Base-by-base conservation (phyloP, 306 rosid species). In the Cyclanthera cordifolia region DNA sequence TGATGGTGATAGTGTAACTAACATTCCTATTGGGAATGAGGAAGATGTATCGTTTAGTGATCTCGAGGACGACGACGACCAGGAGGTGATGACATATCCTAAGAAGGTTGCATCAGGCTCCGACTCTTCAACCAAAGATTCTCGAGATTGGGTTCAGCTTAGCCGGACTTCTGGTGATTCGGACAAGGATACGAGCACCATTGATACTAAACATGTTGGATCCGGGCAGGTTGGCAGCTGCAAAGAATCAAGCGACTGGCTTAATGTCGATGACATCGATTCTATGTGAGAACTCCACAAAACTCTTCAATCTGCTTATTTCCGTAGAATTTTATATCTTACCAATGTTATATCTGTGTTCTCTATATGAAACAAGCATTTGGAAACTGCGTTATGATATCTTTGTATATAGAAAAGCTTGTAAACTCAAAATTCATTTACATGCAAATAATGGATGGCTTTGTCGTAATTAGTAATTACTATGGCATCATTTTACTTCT, bases 1-100 rank as follows among this genome's bases (percentile, higher is more conserved):
- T 21, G 88, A 79, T 77, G 95, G 87, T 75, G 90, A 69, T 17
- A 76, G 89, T 68, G 83, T 85, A 71, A 81, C 85, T 32, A 77
- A 83, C 58, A 30, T 84, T 45, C 90, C 84, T 65, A 63, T 85
- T 16, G 90, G 70, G 71, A 83, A 83, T 67, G 96, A 89, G 0
- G 97, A 92, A 77, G 98, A 92, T 73, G 98, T 92, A 15, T 85
- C 98, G 3, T 92, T 92, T 79, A 92, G 98, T 66, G 98, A 92
- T 77, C 96, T 92, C 20, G 98, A 92, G 82, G 98, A 92, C 21
- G 97, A 92, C 21, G 97, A 92, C 0, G 98, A 89, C 56, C 84
- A 79, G 32, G 89, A 83, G 20, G 82, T 60, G 2, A 82, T 85
- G 37, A 71, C 59, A 53, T 77, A 74, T 79, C 78, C 83, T 80